These are phyloP conservation scores for Arachis monticola DNA, from an alignment of 331 rosid genomes.

Conservation along the genomic window DNA sequence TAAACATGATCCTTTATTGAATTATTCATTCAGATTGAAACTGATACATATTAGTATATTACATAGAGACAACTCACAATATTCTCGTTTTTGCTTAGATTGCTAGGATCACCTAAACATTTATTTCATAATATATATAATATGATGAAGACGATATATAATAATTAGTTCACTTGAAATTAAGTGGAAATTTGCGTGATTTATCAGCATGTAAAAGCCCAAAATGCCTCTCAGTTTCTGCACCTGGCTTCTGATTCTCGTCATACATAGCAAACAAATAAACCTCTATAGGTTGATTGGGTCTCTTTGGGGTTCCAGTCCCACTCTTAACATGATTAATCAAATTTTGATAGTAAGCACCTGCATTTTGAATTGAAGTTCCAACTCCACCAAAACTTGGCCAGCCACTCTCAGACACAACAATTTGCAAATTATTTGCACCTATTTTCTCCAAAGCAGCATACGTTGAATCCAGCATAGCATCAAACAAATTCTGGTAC, in stretches of 20 bases:
- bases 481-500: constrained; percentile 58
- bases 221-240: constrained; percentile 46
- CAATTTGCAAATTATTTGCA: constrained; percentile 43
- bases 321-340: no score
- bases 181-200: constrained; percentile 47
- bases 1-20: neutral
- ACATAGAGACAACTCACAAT: no score
- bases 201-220: constrained; percentile 54
- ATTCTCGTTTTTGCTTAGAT: neutral
- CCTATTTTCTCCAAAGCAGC: constrained; percentile 57
- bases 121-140: neutral
- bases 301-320: constrained; percentile 48
- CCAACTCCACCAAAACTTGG: constrained; percentile 56
- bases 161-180: neutral
- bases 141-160: no score
- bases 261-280: constrained; percentile 66
- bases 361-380: no score
- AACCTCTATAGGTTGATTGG: constrained; percentile 45
- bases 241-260: constrained; percentile 42
- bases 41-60: neutral
- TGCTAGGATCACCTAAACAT: neutral
- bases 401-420: constrained; percentile 82
- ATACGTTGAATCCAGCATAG: constrained; percentile 54
- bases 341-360: no score
- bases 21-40: neutral